A percentile compares a stretch with the other conserved stretches of the same genome.
Conservation (phyloP, 176 grass and related monocot species). For the Carex parvula region DNA sequence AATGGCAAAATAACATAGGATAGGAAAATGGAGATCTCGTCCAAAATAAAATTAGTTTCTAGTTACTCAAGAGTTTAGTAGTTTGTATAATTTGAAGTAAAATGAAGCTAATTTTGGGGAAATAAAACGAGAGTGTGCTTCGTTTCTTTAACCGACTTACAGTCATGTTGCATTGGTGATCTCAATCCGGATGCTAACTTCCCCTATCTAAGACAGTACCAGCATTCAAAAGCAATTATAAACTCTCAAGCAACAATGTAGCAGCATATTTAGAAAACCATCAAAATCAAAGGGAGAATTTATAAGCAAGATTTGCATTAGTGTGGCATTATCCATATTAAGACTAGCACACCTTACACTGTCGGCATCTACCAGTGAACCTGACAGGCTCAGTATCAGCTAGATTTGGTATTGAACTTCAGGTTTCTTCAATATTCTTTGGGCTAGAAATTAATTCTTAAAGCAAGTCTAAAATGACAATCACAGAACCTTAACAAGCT, state of each 20-base stretch:
- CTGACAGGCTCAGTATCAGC: neutral
- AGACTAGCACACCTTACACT: neutral
- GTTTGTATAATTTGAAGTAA: neutral
- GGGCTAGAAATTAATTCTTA: neutral
- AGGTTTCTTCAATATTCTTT: neutral
- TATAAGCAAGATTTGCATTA: neutral
- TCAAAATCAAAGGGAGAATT: neutral
- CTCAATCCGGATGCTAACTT: neutral
- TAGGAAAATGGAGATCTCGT: neutral
- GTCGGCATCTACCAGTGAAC: neutral
- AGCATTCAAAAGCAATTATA: neutral
- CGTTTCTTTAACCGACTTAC: neutral
- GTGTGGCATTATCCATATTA: neutral
- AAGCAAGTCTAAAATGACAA: neutral
- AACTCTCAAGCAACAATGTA: neutral
- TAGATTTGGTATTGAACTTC: neutral
- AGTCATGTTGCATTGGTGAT: neutral
- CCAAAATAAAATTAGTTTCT: neutral
- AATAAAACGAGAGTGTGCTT: neutral
- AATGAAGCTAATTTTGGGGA: neutral
- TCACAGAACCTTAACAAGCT: neutral
- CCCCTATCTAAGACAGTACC: neutral
- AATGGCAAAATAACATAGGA: neutral
- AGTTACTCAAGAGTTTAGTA: neutral
- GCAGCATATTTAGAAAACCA: neutral